A percentile compares a stretch with the other conserved stretches of the same genome.
These are phyloP conservation scores for Medicago ruthenica DNA, from an alignment of 306 rosid genomes.

Conservation along the genomic window DNA sequence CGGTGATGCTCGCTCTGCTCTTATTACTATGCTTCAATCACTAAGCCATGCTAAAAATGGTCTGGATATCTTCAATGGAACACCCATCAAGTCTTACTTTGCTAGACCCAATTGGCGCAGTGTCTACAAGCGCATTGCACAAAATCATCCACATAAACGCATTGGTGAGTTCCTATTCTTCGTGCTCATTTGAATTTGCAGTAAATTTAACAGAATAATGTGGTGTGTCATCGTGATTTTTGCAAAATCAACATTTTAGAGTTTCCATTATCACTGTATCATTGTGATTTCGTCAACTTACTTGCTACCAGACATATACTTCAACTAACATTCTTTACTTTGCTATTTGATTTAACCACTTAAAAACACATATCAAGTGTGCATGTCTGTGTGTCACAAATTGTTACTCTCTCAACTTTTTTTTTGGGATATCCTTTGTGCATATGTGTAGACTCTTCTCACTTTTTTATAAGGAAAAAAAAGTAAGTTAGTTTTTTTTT, in stretches of 20 bases:
- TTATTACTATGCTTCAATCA: slow-evolving; percentile 76
- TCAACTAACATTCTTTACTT: no score
- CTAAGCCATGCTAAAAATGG: slow-evolving; percentile 73
- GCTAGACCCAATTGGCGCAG: slow-evolving; percentile 81
- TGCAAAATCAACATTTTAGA: background rate
- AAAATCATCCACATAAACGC: slow-evolving; percentile 56
- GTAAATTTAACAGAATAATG: no score
- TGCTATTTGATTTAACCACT: no score
- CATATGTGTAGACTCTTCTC: no score
- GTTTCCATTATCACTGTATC: background rate
- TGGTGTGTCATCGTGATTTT: background rate
- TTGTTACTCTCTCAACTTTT: no score
- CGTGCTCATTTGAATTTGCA: background rate
- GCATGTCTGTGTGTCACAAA: no score
- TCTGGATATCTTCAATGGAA: slow-evolving; percentile 72
- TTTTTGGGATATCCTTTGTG: no score
- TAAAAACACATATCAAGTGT: no score
- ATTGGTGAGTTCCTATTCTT: slow-evolving; percentile 63
- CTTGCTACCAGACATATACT: no score
- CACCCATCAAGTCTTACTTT: slow-evolving; percentile 70
- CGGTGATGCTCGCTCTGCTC: slow-evolving; percentile 82
- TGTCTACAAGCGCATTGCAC: slow-evolving; percentile 63
- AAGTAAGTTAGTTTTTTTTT: no score
- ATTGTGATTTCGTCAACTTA: no score
- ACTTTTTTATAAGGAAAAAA: no score